Base-by-base conservation (phyloP, 169 alveolate species). In the Cytauxzoon felis region DNA sequence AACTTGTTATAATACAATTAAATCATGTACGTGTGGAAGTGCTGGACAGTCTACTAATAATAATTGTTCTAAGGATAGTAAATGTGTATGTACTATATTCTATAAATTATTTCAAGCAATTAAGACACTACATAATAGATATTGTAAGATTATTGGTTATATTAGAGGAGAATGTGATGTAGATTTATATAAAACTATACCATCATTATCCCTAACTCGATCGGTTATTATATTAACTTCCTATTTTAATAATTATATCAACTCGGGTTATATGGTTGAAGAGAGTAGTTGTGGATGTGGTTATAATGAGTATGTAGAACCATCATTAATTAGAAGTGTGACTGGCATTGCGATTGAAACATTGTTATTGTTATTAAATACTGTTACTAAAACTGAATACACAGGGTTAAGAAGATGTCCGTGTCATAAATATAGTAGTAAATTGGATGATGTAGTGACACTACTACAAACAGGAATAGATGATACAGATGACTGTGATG, bases 151-250 rank as follows among this genome's bases (percentile, higher is more conserved):
- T 2, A 21, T 30, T 6, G 21, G 42, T 24, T 36, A 36, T 8
- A 19, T 54, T 19, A n/a, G 33, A 38, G 65, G 65, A 38, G 3
- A 43, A 8, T 36, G 65, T 36, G 29, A 16, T 24, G 5, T n/a
- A 5, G 23, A 30, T 2, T 36, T 54, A 16, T 49, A 49, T 3
- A n/a, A 3, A 6, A 38, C n/a, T 16, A 30, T 54, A 36, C 65
- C 65, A 13, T 36, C 65, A 3, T 51, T 54, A 5, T 54, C 65
- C n/a, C 23, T 54, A 38, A 54, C 54, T 13, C 33, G 65, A 19
- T 47, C 65, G 9, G 40, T 54, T 5, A 3, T 26, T 9, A 16
- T 54, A 11, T 36, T 54, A 24, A 18, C 65, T 16, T 11, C 19
- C 16, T 54, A n/a, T 36, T 54, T 54, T 54, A 30, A 38, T n/a